Evolutionary conservation across 306 rosid genomes (phyloP).

Genomic region (Quercus glauca): DNA sequence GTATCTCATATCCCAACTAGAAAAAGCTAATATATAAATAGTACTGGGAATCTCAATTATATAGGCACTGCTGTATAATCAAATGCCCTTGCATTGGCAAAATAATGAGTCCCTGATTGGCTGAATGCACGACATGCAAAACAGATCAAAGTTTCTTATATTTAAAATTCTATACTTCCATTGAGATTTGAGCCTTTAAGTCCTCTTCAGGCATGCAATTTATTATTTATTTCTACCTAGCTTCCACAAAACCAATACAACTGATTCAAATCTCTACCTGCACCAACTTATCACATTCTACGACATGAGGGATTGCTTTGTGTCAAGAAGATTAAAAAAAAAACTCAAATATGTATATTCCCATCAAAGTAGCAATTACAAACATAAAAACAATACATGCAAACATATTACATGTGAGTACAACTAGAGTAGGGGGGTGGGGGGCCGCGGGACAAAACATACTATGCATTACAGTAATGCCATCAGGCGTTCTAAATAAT

Average conservation of each 20-base stretch:
- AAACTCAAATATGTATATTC: neutral
- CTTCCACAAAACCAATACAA: neutral
- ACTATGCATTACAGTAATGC: neutral
- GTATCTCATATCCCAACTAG: neutral
- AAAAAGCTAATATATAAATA: neutral
- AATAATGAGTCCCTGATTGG: neutral
- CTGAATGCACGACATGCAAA: neutral
- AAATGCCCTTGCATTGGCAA: neutral
- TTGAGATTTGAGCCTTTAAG: neutral
- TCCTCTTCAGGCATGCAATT: neutral
- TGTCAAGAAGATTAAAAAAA: neutral
- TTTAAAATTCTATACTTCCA: neutral
- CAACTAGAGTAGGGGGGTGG: neutral
- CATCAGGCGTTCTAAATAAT: neutral
- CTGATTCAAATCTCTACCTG: neutral
- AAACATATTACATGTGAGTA: neutral
- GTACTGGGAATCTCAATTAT: neutral
- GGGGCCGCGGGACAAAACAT: neutral
- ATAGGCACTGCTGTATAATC: neutral
- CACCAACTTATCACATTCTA: neutral
- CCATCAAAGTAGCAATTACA: neutral
- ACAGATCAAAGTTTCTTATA: neutral
- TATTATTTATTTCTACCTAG: neutral
- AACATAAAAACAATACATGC: neutral
- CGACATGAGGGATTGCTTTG: neutral